These are phyloP conservation scores for Fusarium agapanthi DNA, from an alignment of 2,329 filamentous ascomycete species.

Conservation along the genomic window DNA sequence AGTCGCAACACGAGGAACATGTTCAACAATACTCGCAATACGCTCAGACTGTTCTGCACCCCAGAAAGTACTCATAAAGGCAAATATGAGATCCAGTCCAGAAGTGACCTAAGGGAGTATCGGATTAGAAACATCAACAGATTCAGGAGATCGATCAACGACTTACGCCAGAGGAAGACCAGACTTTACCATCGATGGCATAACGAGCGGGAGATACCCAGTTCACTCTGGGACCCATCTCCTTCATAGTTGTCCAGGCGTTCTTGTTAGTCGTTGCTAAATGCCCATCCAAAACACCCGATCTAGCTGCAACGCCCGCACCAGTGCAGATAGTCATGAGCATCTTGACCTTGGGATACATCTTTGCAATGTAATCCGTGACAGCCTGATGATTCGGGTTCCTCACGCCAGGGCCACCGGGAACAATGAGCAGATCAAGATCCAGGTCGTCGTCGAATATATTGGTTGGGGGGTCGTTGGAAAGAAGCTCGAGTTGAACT, in stretches of 20 bases:
- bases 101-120: constrained; percentile 44
- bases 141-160: background rate
- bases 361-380: constrained; percentile 46
- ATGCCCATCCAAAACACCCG: constrained; percentile 67
- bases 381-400: constrained; percentile 49
- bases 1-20: constrained; percentile 48
- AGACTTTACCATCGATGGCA: constrained; percentile 72
- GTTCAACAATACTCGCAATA: constrained; percentile 62
- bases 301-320: constrained; percentile 63
- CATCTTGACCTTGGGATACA: constrained; percentile 60
- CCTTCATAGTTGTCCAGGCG: constrained; percentile 59
- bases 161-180: constrained; percentile 68
- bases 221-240: constrained; percentile 58
- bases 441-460: constrained; percentile 63
- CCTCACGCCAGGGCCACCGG: constrained; percentile 65
- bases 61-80: constrained; percentile 55
- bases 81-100: constrained; percentile 49
- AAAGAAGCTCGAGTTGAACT: constrained; percentile 48
- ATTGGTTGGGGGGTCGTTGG: constrained; percentile 50
- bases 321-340: constrained; percentile 75
- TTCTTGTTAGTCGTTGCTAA: constrained; percentile 74
- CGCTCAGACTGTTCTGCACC: constrained; percentile 56
- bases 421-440: constrained; percentile 70
- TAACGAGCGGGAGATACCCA: constrained; percentile 72
- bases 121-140: background rate